phyloP scores from a whole-genome alignment of 2,329 filamentous ascomycete genomes.

The Graphiopsis chlorocephala region DNA sequence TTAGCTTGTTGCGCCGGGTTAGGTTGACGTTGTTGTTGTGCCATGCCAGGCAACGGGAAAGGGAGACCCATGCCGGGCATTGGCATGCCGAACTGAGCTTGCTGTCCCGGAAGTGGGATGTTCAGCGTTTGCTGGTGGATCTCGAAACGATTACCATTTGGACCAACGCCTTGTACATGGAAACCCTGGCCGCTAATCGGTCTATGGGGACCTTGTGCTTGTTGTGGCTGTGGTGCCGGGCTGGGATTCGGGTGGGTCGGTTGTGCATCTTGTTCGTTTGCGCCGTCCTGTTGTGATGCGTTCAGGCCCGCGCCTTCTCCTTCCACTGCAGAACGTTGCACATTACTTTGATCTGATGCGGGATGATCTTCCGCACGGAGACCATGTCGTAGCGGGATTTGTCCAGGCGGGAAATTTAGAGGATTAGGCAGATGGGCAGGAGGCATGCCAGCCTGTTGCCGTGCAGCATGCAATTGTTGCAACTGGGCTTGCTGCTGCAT shows the following conservation, averaged over 20 bases:
- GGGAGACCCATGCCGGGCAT: constrained; percentile 10
- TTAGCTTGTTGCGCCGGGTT: constrained; percentile 1
- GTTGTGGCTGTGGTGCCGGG: background rate
- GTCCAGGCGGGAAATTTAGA: background rate
- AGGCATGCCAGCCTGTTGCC: background rate
- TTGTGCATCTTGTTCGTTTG: background rate
- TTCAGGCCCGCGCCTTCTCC: background rate
- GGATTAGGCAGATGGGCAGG: constrained; percentile 5
- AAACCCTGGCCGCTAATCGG: constrained; percentile 27
- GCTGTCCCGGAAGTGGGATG: constrained; percentile 16
- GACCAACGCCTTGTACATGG: constrained; percentile 29
- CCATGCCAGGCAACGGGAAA: constrained; percentile 17
- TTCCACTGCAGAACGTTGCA: background rate
- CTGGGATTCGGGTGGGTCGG: background rate
- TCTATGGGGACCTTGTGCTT: constrained; percentile 12
- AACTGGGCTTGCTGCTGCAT: constrained; percentile 20
- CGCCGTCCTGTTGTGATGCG: background rate
- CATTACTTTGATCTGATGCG: background rate
- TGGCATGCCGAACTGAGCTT: constrained; percentile 3
- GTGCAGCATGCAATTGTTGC: constrained; percentile 18
- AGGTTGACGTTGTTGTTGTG: constrained; percentile 1
- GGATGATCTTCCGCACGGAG: background rate
- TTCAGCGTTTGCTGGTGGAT: constrained; percentile 30
- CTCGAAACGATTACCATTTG: constrained; percentile 30
- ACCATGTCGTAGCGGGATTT: background rate